Percentiles rank a stretch among this genome's conserved stretches.
Evolutionary conservation across 2,329 filamentous ascomycete genomes (phyloP).

Genomic region (Raffaelea ambrosiae): DNA sequence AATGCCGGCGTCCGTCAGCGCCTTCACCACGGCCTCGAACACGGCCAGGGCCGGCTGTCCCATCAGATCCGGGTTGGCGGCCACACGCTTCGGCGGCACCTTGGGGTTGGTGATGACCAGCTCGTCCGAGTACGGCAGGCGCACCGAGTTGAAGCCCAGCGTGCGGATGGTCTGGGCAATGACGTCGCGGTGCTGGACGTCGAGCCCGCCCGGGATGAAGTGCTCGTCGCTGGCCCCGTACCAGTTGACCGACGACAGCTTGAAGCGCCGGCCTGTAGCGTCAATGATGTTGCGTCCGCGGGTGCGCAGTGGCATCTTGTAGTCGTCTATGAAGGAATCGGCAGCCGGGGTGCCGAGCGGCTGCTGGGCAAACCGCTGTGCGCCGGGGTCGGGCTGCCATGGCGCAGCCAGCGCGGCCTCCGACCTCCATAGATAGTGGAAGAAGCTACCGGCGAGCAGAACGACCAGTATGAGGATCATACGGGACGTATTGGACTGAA

Average conservation of each 20-base stretch:
- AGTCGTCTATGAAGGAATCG: slow-evolving; percentile 34
- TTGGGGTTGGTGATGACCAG: slow-evolving; percentile 53
- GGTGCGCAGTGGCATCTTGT: slow-evolving; percentile 50
- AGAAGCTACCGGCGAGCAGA: slow-evolving; percentile 27
- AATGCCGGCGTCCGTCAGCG: slow-evolving; percentile 53
- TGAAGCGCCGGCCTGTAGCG: slow-evolving; percentile 45
- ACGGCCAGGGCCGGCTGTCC: slow-evolving; percentile 51
- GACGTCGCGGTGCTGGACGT: slow-evolving; percentile 50
- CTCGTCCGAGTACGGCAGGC: slow-evolving; percentile 61
- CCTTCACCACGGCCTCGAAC: slow-evolving; percentile 47
- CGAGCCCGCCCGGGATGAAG: slow-evolving; percentile 55
- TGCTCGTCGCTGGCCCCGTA: slow-evolving; percentile 61
- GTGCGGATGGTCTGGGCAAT: slow-evolving; percentile 52
- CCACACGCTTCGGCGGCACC: slow-evolving; percentile 40
- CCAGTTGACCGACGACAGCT: slow-evolving; percentile 60
- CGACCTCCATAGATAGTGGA: slow-evolving; percentile 34
- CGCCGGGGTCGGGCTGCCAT: slow-evolving; percentile 41
- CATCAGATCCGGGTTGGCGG: slow-evolving; percentile 52
- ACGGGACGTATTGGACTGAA: slow-evolving; percentile 13
- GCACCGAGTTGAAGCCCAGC: slow-evolving; percentile 63
- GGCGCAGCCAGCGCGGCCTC: slow-evolving; percentile 34
- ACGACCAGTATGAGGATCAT: slow-evolving; percentile 30
- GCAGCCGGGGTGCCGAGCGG: slow-evolving; percentile 36
- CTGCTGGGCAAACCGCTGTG: slow-evolving; percentile 37
- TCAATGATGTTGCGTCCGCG: slow-evolving; percentile 54